Evolutionary conservation across 2,329 filamentous ascomycete genomes (phyloP).

Genomic region (Microdochium paspali): DNA sequence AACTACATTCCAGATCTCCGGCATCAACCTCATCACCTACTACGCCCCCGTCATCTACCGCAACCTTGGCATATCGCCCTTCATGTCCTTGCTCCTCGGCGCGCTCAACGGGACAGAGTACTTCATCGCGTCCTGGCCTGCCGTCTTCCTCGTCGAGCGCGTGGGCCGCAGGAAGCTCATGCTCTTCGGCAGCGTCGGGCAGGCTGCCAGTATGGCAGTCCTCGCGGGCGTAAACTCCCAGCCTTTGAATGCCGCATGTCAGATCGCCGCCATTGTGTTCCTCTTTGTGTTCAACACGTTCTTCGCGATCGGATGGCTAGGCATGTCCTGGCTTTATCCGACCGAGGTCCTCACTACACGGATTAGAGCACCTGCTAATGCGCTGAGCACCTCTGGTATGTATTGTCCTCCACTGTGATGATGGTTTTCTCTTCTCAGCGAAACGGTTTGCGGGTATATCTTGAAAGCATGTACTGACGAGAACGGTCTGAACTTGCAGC

Average conservation of each 20-base stretch:
- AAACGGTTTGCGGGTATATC: no score
- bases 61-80: slow-evolving; percentile 38
- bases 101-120: slow-evolving; percentile 42
- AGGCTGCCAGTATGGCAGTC: slow-evolving; percentile 58
- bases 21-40: slow-evolving; percentile 32
- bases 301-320: slow-evolving; percentile 42
- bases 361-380: slow-evolving; percentile 47
- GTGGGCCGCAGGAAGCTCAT: slow-evolving; percentile 62
- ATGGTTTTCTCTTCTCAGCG: no score
- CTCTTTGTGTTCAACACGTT: slow-evolving; percentile 44
- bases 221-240: slow-evolving; percentile 33
- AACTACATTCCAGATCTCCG: slow-evolving; percentile 35
- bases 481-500: slow-evolving; percentile 21
- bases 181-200: slow-evolving; percentile 57
- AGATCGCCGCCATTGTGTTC: slow-evolving; percentile 24
- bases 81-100: slow-evolving; percentile 47
- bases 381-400: slow-evolving; percentile 30
- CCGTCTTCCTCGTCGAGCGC: slow-evolving; percentile 53
- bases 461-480: slow-evolving; percentile 16
- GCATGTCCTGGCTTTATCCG: slow-evolving; percentile 49
- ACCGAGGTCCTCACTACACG: slow-evolving; percentile 45
- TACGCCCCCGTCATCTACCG: slow-evolving; percentile 39
- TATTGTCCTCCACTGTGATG: no score
- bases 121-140: slow-evolving; percentile 48
- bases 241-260: slow-evolving; percentile 10